Base-by-base conservation (phyloP, 208 protist species). In the Acanthamoeba sp. region DNA sequence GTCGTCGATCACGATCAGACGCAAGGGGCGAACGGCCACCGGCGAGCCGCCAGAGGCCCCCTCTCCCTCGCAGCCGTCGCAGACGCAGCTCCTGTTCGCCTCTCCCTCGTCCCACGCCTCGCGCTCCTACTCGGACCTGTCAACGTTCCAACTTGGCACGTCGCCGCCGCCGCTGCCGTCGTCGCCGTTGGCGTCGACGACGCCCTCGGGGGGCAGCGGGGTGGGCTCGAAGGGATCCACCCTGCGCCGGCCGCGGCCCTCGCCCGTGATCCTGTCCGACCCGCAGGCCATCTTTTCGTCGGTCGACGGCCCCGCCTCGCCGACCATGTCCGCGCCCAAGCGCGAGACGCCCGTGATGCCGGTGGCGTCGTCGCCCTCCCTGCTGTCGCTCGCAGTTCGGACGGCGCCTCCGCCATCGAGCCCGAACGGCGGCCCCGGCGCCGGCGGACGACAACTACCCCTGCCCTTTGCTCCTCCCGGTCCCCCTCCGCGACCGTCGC, bases 201-300 rank as follows among this genome's bases (percentile, higher is more conserved):
- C n/a, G 59, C 14, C 14, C 59, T 69, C 59, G 16, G 52, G 52
- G 10, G 52, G 52, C 10, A 24, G 14, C 52, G 52, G 14, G 52
- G 14, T 24, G 52, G 14, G 20, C 52, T 32, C 32, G 29, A 73
- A 73, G 64, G 64, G 64, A 6, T 73, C 64, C 29, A 73, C 64
- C 64, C 22, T 73, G 22, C 73, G 73, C 38, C 73, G 73, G 36
- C 73, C 73, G 0, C 34, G 73, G 34, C 73, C 73, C 22, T 14
- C 40, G 12, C 73, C 73, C 7, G 42, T 84, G 73, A 3, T 84
- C 22, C 38, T 84, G 18, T 4, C 42, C 40, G 29, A n/a, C 73
- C 73, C 73, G 16, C 38, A 84, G 22, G 22, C 73, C 36, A 84
- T 84, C 73, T 84, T 84, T 34, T 55, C 38, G 40, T 14, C 20